Percentiles rank a stretch among this genome's conserved stretches.
phyloP scores from a whole-genome alignment of 768 basidiomycete species.

The Termitomyces sp. region DNA sequence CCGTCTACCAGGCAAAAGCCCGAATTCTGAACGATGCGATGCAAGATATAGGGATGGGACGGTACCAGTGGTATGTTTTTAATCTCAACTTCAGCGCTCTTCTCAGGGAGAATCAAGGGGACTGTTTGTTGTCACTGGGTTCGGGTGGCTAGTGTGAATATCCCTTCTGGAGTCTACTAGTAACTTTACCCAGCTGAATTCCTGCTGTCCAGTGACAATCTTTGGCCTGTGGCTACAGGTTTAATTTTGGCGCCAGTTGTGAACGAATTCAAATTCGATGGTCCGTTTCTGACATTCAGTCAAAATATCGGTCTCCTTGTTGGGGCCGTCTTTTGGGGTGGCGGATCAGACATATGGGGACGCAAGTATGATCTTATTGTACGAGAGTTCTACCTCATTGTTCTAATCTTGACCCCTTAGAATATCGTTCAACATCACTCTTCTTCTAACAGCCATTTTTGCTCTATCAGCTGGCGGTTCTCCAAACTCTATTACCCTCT shows the following conservation, averaged over 20 bases:
- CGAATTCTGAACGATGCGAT: slow-evolving; percentile 55
- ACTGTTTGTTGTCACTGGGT: slow-evolving; percentile 68
- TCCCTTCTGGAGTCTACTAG: not conserved
- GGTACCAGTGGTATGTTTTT: slow-evolving; percentile 45
- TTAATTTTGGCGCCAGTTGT: not conserved
- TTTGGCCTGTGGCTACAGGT: slow-evolving; percentile 54
- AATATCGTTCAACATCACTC: slow-evolving; percentile 67
- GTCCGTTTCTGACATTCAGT: not conserved
- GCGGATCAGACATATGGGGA: slow-evolving; percentile 31
- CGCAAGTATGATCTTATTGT: slow-evolving; percentile 38
- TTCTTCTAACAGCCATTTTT: slow-evolving; percentile 66
- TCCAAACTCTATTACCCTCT: slow-evolving; percentile 46
- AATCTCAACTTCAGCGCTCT: not conserved
- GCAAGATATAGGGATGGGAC: slow-evolving; percentile 71
- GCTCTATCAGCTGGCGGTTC: slow-evolving; percentile 61
- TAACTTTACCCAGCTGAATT: not conserved
- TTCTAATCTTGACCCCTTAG: slow-evolving; percentile 29
- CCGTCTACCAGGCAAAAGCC: slow-evolving; percentile 57
- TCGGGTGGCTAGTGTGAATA: slow-evolving; percentile 74
- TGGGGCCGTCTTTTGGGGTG: not conserved
- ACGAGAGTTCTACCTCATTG: not conserved
- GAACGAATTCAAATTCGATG: not conserved
- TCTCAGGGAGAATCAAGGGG: slow-evolving; percentile 35
- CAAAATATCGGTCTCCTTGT: not conserved
- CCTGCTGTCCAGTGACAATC: slow-evolving; percentile 47